phyloP scores from a whole-genome alignment of 2,329 filamentous ascomycete genomes.

The Colletotrichum theobromicola region DNA sequence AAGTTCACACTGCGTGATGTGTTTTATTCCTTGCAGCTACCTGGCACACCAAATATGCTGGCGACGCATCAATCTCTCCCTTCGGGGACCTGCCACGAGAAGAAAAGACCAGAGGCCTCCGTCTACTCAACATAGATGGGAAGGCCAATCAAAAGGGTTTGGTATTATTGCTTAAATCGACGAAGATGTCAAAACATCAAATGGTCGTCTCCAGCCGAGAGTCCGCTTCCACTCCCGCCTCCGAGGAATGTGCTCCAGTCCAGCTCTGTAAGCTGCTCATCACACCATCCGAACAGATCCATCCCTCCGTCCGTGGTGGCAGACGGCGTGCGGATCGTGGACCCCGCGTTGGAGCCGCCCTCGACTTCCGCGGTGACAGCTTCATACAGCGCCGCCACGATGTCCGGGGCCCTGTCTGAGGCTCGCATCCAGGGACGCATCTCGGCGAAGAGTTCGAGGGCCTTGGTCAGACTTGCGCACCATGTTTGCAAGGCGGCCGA shows the following conservation, averaged over 20 bases:
- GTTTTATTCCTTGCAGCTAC: neutral
- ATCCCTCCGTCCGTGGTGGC: constrained; percentile 26
- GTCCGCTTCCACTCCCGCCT: neutral
- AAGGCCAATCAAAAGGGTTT: neutral
- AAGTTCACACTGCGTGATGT: neutral
- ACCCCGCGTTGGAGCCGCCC: constrained; percentile 1
- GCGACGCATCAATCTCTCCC: neutral
- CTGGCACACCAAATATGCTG: neutral
- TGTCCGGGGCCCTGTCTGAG: constrained; percentile 30
- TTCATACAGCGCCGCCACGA: constrained; percentile 30
- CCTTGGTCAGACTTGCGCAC: constrained; percentile 28
- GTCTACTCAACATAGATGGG: fast-evolving
- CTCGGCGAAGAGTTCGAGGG: constrained; percentile 28
- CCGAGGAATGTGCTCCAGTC: constrained; percentile 29
- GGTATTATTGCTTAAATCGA: neutral
- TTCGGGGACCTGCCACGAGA: too few relatives aligned
- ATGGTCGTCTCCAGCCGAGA: neutral
- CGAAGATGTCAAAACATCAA: neutral
- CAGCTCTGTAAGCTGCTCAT: constrained; percentile 31
- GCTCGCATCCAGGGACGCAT: constrained; percentile 33
- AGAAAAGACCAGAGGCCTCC: too few relatives aligned
- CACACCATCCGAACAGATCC: constrained; percentile 31
- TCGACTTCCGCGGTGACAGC: constrained; percentile 26
- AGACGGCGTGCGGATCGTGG: constrained; percentile 26
- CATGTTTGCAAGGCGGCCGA: constrained; percentile 16